phyloP scores from a whole-genome alignment of 225 moss, liverwort and hornwort species.

The Physcomitrium patens region DNA sequence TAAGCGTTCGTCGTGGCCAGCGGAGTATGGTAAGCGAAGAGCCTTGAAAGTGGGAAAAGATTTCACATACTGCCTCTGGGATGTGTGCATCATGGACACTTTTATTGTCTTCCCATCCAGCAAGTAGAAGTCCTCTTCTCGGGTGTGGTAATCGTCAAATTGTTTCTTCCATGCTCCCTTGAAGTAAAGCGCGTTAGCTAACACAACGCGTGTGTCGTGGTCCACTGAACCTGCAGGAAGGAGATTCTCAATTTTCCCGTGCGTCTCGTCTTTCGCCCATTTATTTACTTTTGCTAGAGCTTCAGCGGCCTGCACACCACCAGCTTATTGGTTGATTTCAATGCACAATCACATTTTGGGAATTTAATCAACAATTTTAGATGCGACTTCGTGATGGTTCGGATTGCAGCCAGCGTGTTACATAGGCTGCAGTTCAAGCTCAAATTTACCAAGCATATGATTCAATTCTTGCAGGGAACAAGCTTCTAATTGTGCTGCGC shows the following conservation, averaged over 20 bases:
- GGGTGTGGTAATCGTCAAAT: constrained; percentile 65
- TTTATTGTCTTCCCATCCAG: constrained; percentile 82
- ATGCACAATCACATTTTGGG: no score
- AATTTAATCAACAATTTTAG: background rate
- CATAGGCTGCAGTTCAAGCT: background rate
- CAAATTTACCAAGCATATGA: background rate
- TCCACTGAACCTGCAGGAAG: constrained; percentile 72
- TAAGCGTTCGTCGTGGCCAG: constrained; percentile 53
- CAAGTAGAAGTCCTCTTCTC: constrained; percentile 74
- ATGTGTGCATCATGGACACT: constrained; percentile 85
- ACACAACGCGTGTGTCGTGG: constrained; percentile 59
- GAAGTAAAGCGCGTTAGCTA: constrained; percentile 90
- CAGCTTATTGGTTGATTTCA: background rate
- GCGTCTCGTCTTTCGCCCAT: constrained; percentile 78
- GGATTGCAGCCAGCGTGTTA: background rate
- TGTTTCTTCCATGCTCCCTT: constrained; percentile 91
- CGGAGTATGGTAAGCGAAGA: constrained; percentile 68
- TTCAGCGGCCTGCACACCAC: constrained; percentile 62
- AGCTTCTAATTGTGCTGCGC: no score
- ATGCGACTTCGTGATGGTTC: background rate
- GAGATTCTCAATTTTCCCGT: constrained; percentile 69
- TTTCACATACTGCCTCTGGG: constrained; percentile 64
- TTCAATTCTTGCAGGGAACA: background rate
- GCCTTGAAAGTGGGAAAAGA: constrained; percentile 76
- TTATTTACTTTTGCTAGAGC: constrained; percentile 68